phyloP scores from a whole-genome alignment of 2,329 filamentous ascomycete genomes.

The Microdochium bolleyi region DNA sequence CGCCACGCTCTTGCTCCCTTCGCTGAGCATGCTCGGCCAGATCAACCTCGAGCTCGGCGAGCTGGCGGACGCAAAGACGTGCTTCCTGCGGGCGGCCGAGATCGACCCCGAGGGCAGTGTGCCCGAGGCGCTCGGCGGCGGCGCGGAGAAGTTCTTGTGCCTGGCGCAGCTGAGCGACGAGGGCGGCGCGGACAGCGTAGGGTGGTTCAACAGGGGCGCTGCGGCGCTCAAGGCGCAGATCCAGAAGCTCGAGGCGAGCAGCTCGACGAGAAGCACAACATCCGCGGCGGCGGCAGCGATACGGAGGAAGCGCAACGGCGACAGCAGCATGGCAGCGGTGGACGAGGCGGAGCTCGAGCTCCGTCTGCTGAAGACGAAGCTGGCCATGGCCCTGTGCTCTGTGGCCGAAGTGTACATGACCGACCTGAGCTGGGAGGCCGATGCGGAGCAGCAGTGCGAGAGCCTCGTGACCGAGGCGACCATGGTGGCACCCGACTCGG shows the following conservation, averaged over 20 bases:
- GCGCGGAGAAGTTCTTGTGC: constrained; percentile 91
- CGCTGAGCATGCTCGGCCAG: constrained; percentile 71
- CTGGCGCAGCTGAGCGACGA: constrained; percentile 80
- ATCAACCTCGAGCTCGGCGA: constrained; percentile 80
- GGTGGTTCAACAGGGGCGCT: constrained; percentile 65
- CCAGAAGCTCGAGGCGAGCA: constrained; percentile 47
- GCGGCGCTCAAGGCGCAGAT: constrained; percentile 66
- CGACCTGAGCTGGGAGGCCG: constrained; percentile 85
- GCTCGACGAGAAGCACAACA: constrained; percentile 20
- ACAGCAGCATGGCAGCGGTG: not conserved
- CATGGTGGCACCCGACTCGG: constrained; percentile 68
- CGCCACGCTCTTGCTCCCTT: constrained; percentile 35
- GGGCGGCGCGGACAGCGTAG: constrained; percentile 56
- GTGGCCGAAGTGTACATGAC: constrained; percentile 99
- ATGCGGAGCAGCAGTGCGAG: constrained; percentile 86
- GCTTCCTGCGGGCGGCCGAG: constrained; percentile 64
- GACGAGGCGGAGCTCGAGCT: constrained; percentile 29
- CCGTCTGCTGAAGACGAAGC: constrained; percentile 67
- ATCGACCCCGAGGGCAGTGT: constrained; percentile 69
- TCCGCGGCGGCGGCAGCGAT: not conserved
- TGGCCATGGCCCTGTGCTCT: constrained; percentile 87
- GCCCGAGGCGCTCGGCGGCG: constrained; percentile 67
- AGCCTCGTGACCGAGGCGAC: constrained; percentile 83
- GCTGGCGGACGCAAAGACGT: constrained; percentile 61
- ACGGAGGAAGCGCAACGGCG: not conserved